These are phyloP conservation scores for Nasturtium officinale DNA, from an alignment of 345 rosid species.

Conservation along the genomic window DNA sequence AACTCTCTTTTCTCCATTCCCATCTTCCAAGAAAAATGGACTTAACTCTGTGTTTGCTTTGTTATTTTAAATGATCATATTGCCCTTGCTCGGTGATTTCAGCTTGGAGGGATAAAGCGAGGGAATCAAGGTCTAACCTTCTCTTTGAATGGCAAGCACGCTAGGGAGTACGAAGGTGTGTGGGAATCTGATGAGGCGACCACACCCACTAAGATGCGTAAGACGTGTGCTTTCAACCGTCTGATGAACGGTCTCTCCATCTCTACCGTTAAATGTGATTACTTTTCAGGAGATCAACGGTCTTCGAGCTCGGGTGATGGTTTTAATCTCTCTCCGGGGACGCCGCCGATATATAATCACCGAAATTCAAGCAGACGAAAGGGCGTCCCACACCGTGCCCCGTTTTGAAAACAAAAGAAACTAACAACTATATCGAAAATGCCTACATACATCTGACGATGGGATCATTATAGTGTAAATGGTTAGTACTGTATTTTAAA, in stretches of 20 bases:
- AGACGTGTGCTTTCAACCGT: slow-evolving; percentile 60
- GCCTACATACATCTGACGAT: not conserved
- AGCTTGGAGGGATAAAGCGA: slow-evolving; percentile 79
- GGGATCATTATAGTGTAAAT: slow-evolving; percentile 7
- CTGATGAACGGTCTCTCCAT: slow-evolving; percentile 61
- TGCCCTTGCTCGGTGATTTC: not conserved
- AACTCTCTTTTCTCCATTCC: slow-evolving; percentile 1
- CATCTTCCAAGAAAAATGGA: not conserved
- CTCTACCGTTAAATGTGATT: slow-evolving; percentile 43
- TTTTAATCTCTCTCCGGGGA: slow-evolving; percentile 57
- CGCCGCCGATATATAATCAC: slow-evolving; percentile 66
- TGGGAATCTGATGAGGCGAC: slow-evolving; percentile 72
- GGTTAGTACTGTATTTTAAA: slow-evolving; percentile 4
- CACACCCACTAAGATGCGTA: slow-evolving; percentile 71
- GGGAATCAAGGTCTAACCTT: slow-evolving; percentile 71
- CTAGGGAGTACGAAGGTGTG: slow-evolving; percentile 50
- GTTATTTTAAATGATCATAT: not conserved
- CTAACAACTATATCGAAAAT: slow-evolving; percentile 24
- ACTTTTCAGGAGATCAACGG: slow-evolving; percentile 45
- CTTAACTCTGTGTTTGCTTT: not conserved
- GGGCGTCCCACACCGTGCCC: slow-evolving; percentile 87
- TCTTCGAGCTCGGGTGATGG: slow-evolving; percentile 67
- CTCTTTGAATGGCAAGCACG: slow-evolving; percentile 52
- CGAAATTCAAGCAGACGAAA: slow-evolving; percentile 73
- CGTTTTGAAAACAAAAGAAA: slow-evolving; percentile 45